A percentile compares a stretch with the other conserved stretches of the same genome.
phyloP scores from a whole-genome alignment of 805 yeast species.

The Candida vaughaniae region DNA sequence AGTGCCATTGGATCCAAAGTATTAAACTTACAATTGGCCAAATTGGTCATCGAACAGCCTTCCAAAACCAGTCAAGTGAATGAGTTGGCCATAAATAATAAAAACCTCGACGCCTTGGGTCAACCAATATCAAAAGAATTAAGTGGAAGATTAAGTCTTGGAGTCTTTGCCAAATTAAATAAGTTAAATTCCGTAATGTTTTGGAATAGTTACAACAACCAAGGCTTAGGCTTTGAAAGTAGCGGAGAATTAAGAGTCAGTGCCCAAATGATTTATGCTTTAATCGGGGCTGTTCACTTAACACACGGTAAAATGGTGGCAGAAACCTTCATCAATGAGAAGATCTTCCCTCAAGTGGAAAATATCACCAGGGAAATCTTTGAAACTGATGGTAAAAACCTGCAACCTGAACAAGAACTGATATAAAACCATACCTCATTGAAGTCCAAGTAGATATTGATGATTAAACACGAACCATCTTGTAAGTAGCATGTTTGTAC shows the following conservation, averaged over 20 bases:
- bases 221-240: conserved; percentile 39
- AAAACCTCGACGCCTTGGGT: conserved; percentile 62
- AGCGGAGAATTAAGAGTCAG: conserved; percentile 59
- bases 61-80: conserved; percentile 20
- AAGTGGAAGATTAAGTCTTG: conserved; percentile 49
- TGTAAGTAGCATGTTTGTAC: neutral
- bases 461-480: no score
- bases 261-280: conserved; percentile 56
- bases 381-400: neutral
- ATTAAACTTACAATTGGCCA: conserved; percentile 49
- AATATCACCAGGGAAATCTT: conserved; percentile 32
- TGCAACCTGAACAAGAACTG: neutral
- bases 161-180: conserved; percentile 49
- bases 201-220: conserved; percentile 59
- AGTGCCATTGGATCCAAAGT: conserved; percentile 69
- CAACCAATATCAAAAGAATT: conserved; percentile 51
- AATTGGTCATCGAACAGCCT: conserved; percentile 33
- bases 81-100: conserved; percentile 42
- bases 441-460: no score
- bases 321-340: conserved; percentile 54
- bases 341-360: conserved; percentile 43
- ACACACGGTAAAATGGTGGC: conserved; percentile 61
- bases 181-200: conserved; percentile 56
- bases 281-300: conserved; percentile 67
- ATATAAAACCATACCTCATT: no score